A percentile compares a stretch with the other conserved stretches of the same genome.
These are phyloP conservation scores for Thelephora terrestris DNA, from an alignment of 1,284 basidiomycete species.

Conservation along the genomic window DNA sequence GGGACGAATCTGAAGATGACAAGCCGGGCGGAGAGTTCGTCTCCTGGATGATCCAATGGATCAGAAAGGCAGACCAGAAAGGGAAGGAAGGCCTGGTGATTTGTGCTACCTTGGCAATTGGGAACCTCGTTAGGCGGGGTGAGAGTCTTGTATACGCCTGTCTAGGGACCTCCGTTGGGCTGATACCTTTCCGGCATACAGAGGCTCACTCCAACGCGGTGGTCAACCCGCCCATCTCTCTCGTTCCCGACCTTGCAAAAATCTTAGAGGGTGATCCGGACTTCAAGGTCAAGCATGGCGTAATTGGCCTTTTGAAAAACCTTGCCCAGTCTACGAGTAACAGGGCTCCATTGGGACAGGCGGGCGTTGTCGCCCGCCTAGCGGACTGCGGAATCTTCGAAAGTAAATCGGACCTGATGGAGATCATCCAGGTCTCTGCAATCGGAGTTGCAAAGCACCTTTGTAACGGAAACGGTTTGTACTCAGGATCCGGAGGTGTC, in stretches of 20 bases:
- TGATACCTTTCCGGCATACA: conserved; percentile 19
- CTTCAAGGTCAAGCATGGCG: conserved; percentile 77
- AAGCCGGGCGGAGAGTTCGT: conserved; percentile 65
- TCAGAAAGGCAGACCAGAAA: conserved; percentile 34
- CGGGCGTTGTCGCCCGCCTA: conserved; percentile 53
- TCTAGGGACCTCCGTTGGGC: not conserved
- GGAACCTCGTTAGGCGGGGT: conserved; percentile 77
- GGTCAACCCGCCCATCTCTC: conserved; percentile 37
- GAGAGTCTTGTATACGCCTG: conserved; percentile 13
- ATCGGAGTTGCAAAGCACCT: conserved; percentile 87
- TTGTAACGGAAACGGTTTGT: conserved; percentile 64
- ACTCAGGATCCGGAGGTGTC: conserved; percentile 6
- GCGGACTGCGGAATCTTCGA: conserved; percentile 64
- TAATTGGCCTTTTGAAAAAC: conserved; percentile 77
- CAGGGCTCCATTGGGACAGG: conserved; percentile 49
- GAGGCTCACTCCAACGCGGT: conserved; percentile 59
- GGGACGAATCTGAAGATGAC: conserved; percentile 47
- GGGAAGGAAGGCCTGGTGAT: conserved; percentile 71
- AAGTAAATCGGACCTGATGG: conserved; percentile 64
- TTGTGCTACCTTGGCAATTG: conserved; percentile 73
- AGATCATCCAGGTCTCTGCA: conserved; percentile 79
- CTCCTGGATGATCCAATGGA: conserved; percentile 67
- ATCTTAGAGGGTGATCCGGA: conserved; percentile 37
- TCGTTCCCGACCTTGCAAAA: conserved; percentile 32
- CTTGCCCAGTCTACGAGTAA: conserved; percentile 68